Percentiles rank a stretch among this genome's conserved stretches.
These are phyloP conservation scores for Backusella parvicylindrica DNA, from an alignment of 192 early-diverging fungal species.

Conservation along the genomic window DNA sequence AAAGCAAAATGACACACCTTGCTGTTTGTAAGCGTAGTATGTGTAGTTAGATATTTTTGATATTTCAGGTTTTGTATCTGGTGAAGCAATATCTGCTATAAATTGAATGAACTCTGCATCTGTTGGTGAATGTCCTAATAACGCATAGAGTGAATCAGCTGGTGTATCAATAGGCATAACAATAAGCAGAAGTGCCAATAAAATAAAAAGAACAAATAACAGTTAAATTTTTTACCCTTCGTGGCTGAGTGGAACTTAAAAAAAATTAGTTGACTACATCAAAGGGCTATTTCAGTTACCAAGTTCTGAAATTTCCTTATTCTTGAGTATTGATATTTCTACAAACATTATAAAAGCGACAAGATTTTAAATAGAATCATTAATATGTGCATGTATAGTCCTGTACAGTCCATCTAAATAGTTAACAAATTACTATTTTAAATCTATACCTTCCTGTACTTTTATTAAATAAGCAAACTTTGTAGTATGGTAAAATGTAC, in stretches of 20 bases:
- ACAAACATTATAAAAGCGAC: no score
- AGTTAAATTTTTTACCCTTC: background rate
- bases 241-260: background rate
- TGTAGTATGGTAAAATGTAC: no score
- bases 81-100: background rate
- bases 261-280: no score
- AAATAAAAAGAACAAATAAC: background rate
- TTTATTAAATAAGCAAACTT: no score
- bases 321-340: no score
- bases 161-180: constrained; percentile 3
- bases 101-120: background rate
- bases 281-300: no score
- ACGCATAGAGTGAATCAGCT: background rate
- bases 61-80: constrained; percentile 22
- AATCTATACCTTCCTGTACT: no score
- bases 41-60: constrained; percentile 36
- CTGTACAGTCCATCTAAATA: no score
- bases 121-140: background rate
- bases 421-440: no score
- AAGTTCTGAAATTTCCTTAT: no score
- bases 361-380: no score
- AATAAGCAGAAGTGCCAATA: background rate
- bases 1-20: constrained; percentile 46
- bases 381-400: no score
- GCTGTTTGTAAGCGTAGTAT: constrained; percentile 35